phyloP scores from a whole-genome alignment of 2,329 filamentous ascomycete genomes.

The Trichoderma sp. region DNA sequence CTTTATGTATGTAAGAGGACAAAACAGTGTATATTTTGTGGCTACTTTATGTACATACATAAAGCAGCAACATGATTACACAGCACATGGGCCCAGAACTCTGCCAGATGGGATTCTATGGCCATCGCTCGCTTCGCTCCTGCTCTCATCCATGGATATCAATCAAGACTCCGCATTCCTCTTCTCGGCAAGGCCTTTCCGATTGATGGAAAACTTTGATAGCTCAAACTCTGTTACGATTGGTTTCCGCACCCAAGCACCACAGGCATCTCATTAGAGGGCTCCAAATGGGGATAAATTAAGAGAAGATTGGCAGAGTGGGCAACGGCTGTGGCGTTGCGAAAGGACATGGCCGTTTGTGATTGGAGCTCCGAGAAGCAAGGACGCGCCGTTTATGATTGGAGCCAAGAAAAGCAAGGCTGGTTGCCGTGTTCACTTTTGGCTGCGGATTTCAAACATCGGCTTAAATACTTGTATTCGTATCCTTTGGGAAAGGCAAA shows the following conservation, averaged over 20 bases:
- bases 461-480: no score
- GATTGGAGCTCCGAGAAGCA: neutral
- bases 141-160: neutral
- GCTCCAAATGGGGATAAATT: neutral
- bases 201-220: neutral
- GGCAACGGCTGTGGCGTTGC: slow-evolving; percentile 4
- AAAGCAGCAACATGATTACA: no score
- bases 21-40: no score
- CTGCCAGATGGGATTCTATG: neutral
- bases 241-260: neutral
- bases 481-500: neutral
- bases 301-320: neutral
- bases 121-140: neutral
- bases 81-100: neutral
- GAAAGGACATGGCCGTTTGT: neutral
- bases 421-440: neutral
- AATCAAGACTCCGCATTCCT: neutral
- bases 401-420: neutral
- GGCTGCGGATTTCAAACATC: neutral
- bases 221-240: neutral
- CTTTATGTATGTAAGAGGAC: no score
- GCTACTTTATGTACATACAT: neutral
- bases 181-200: neutral
- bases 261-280: neutral
- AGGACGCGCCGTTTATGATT: neutral